phyloP scores from a whole-genome alignment of 805 yeast genomes.

The Cyberlindnera sargentensis region DNA sequence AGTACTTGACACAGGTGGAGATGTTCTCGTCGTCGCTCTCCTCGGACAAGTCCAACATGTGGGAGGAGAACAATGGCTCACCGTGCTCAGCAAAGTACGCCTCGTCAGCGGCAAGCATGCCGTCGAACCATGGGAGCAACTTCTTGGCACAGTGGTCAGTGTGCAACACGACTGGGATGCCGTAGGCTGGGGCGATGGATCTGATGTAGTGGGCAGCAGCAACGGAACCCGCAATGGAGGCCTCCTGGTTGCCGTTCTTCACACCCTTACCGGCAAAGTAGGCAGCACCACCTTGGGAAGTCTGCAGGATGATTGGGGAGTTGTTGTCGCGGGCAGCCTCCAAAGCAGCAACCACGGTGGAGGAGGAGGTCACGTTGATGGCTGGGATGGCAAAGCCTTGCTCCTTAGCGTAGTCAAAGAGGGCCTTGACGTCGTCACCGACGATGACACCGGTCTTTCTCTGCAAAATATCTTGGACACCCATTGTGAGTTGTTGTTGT shows the following conservation, averaged over 20 bases:
- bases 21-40: constrained; percentile 96
- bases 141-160: constrained; percentile 99
- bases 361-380: constrained; percentile 95
- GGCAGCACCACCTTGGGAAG: constrained; percentile 99
- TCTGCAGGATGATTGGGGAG: constrained; percentile 93
- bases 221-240: constrained; percentile 88
- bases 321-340: constrained; percentile 95
- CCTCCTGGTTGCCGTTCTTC: constrained; percentile 84
- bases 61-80: constrained; percentile 96
- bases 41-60: constrained; percentile 97
- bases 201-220: constrained; percentile 99
- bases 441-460: constrained; percentile 97
- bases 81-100: constrained; percentile 80
- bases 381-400: constrained; percentile 97
- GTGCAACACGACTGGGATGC: constrained; percentile 94
- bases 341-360: constrained; percentile 93
- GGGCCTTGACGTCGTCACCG: constrained; percentile 86
- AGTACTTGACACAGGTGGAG: constrained; percentile 88
- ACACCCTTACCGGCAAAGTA: constrained; percentile 99
- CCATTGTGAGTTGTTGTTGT: constrained; percentile 34
- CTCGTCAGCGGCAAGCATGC: constrained; percentile 96
- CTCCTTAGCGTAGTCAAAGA: constrained; percentile 89
- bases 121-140: constrained; percentile 97
- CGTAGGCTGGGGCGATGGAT: constrained; percentile 93
- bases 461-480: constrained; percentile 66